Base-by-base conservation (phyloP, 2,329 filamentous ascomycete species). In the Sporothrix globosa region DNA sequence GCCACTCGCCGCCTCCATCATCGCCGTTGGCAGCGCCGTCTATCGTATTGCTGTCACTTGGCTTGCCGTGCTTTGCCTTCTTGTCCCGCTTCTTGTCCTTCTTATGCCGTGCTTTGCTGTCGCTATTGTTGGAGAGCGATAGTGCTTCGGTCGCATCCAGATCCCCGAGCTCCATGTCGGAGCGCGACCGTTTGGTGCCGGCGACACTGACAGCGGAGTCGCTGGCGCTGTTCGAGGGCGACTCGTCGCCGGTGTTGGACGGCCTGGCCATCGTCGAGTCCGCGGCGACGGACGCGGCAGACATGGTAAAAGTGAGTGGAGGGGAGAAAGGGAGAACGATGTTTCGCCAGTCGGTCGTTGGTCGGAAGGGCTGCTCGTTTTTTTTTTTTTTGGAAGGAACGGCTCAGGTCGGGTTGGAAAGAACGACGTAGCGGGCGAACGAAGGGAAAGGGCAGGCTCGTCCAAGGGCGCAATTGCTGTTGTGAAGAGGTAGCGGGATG, bases 1-100 rank as follows among this genome's bases (percentile, higher is more conserved):
- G 82, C 87, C 87, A 89, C 69, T 77, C 77, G 17, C 71, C 75
- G 27, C 80, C 77, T 21, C 78, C 80, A 13, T 21, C 21, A n/a
- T 13, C 27, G 4, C 14, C 14, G 5, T 68, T 10, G 11, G 2
- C 48, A 50, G 21, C 54, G 27, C 27, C 54, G 4, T n/a, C 27
- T 7, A 24, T 44, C 17, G 67, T 13, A 27, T 27, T 44, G 56
- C 24, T 2, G 11, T 13, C n/a, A 46, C 3, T 24, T 2, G 14
- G 24, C 50, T 30, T 34, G 30, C 27, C 24, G 34, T 44, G 24
- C 34, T n/a, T 48, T 17, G 9, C 39, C 27, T 41, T 53, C 21
- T 52, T 53, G 10, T 54, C 56, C 27, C 27, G 13, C 54, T 67
- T 54, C 50, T 67, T 66, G 41, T 65, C 61, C 34, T 56, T 61